Conservation (phyloP, 2,329 filamentous ascomycete genomes). For the Colletotrichum navitas region DNA sequence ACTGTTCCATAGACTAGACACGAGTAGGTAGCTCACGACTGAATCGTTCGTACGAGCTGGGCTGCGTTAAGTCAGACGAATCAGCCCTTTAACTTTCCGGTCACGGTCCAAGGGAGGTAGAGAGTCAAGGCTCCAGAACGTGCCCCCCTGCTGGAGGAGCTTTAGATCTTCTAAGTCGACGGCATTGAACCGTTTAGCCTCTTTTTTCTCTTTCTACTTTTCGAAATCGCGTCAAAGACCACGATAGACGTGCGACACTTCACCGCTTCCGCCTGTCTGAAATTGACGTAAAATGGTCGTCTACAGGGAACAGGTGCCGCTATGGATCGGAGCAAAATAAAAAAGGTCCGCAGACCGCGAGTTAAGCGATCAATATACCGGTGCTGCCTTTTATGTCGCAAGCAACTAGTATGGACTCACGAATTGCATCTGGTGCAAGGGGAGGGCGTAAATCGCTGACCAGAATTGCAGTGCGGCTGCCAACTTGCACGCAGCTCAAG, state of each 20-base stretch:
- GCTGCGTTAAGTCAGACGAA: background rate
- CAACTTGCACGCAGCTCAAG: background rate
- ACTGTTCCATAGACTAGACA: background rate
- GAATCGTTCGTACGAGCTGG: background rate
- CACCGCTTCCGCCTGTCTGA: background rate
- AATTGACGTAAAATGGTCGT: background rate
- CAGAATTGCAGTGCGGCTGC: conserved; percentile 21
- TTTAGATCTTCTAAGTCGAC: background rate
- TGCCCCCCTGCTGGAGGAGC: background rate
- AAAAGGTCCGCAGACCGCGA: background rate
- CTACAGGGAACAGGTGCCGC: no score
- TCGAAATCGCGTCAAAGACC: background rate
- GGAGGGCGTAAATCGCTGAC: background rate
- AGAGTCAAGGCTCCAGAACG: background rate
- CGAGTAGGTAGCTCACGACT: no score
- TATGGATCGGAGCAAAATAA: conserved; percentile 14
- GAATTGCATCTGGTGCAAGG: background rate
- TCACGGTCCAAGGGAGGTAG: background rate
- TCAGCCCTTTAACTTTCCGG: background rate
- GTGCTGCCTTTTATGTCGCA: conserved; percentile 15
- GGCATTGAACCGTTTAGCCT: no score
- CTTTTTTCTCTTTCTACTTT: background rate
- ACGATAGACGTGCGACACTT: background rate
- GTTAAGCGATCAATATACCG: background rate
- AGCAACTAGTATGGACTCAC: background rate